These are phyloP conservation scores for Populus tomentosa DNA, from an alignment of 441 rosid species.

Conservation along the genomic window DNA sequence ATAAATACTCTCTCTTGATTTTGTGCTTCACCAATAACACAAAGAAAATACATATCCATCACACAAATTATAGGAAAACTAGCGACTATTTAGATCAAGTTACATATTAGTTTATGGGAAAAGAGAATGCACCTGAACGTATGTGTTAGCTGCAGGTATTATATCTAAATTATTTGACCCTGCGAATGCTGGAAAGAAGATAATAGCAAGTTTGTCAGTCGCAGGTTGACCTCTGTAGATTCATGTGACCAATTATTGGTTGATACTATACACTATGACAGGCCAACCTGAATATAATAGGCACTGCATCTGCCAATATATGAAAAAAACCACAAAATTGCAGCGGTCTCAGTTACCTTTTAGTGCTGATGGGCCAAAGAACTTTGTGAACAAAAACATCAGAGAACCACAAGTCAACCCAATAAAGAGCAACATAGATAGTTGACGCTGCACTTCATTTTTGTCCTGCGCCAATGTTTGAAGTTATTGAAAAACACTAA, in stretches of 20 bases:
- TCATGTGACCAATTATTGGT: neutral
- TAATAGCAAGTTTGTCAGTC: neutral
- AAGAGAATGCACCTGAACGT: slow-evolving; percentile 42
- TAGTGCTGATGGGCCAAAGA: slow-evolving; percentile 38
- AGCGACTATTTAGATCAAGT: neutral
- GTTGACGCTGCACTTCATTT: slow-evolving; percentile 47
- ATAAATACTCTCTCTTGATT: neutral
- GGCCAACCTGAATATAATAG: neutral
- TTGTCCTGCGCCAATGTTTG: slow-evolving; percentile 28
- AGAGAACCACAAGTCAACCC: slow-evolving; percentile 39
- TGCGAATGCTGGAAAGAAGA: slow-evolving; percentile 37
- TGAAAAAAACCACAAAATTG: neutral
- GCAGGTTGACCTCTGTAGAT: neutral
- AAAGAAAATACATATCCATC: neutral
- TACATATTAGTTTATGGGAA: neutral
- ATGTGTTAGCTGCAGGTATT: slow-evolving; percentile 44
- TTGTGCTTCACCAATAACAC: neutral
- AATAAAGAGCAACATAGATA: slow-evolving; percentile 42
- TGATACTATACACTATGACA: too few relatives aligned
- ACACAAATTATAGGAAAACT: neutral
- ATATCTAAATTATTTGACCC: slow-evolving; percentile 40
- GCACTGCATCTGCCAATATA: neutral
- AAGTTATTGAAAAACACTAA: neutral
- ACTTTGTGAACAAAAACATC: slow-evolving; percentile 45
- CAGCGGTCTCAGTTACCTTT: slow-evolving; percentile 27